phyloP scores from a whole-genome alignment of 768 basidiomycete genomes.

The Galerina marginata region DNA sequence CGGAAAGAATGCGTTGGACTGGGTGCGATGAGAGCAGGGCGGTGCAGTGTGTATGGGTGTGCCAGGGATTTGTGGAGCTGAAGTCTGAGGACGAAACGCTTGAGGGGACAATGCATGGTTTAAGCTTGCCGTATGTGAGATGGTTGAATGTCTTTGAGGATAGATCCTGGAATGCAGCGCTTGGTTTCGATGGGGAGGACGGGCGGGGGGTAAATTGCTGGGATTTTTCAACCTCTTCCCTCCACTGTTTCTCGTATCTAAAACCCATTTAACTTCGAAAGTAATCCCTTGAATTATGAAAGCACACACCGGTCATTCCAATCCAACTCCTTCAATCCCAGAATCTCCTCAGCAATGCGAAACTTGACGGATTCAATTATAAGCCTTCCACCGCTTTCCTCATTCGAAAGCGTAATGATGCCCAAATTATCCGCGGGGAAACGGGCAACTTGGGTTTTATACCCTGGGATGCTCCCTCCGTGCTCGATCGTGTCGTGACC shows the following conservation, averaged over 20 bases:
- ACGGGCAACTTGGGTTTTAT: slow-evolving; percentile 32
- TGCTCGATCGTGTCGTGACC: slow-evolving; percentile 50
- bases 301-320: slow-evolving; percentile 41
- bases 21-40: slow-evolving; percentile 26
- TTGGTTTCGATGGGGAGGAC: slow-evolving; percentile 25
- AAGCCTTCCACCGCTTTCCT: slow-evolving; percentile 35
- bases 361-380: slow-evolving; percentile 43
- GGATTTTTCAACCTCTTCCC: slow-evolving; percentile 25
- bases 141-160: slow-evolving; percentile 36
- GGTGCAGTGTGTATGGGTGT: slow-evolving; percentile 24
- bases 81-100: not conserved
- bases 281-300: not conserved
- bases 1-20: slow-evolving; percentile 35
- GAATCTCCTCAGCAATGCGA: slow-evolving; percentile 41
- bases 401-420: slow-evolving; percentile 46
- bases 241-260: slow-evolving; percentile 32
- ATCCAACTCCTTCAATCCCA: slow-evolving; percentile 38
- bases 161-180: slow-evolving; percentile 27
- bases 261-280: not conserved
- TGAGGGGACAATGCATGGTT: slow-evolving; percentile 37
- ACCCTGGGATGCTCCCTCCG: slow-evolving; percentile 47
- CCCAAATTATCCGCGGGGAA: slow-evolving; percentile 45
- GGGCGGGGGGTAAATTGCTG: slow-evolving; percentile 30
- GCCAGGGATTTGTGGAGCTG: not conserved
- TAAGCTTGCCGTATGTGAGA: slow-evolving; percentile 39